A percentile compares a stretch with the other conserved stretches of the same genome.
These are phyloP conservation scores for Paraphysoderma sedebokerense DNA, from an alignment of 371 early-diverging fungal species.

Conservation along the genomic window DNA sequence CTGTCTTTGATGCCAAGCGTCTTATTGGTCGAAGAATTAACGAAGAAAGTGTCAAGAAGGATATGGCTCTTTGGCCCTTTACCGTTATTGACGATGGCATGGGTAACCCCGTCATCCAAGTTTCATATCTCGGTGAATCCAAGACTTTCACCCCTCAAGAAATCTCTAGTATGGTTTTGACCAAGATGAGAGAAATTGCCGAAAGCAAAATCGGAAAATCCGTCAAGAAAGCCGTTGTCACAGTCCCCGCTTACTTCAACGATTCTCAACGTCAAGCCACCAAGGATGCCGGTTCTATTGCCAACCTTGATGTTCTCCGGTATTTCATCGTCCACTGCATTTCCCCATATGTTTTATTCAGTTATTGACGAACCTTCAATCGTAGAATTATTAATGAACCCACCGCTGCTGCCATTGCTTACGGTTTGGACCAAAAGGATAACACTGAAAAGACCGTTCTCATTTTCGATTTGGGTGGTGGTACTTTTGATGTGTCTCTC, in stretches of 20 bases:
- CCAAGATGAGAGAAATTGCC: conserved; percentile 82
- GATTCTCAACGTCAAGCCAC: conserved; percentile 66
- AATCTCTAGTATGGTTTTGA: conserved; percentile 78
- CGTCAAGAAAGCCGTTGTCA: conserved; percentile 80
- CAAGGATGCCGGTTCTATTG: conserved; percentile 61
- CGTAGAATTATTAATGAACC: conserved; percentile 94
- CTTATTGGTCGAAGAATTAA: conserved; percentile 48
- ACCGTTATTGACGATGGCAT: conserved; percentile 32
- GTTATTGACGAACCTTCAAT: no score
- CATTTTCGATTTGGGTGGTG: conserved; percentile 33
- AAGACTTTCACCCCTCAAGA: conserved; percentile 77
- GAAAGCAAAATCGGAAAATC: conserved; percentile 67
- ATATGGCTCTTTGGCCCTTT: conserved; percentile 38
- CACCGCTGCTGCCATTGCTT: conserved; percentile 91
- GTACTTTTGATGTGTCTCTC: conserved; percentile 29
- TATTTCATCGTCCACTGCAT: no score
- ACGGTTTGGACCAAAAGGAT: conserved; percentile 69
- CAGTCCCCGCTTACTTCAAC: conserved; percentile 82
- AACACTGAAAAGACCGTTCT: conserved; percentile 13
- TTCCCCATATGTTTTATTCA: conserved; percentile 24
- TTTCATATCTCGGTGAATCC: conserved; percentile 45
- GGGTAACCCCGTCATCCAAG: conserved; percentile 28
- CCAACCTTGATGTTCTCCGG: conserved; percentile 63
- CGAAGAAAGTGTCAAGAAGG: conserved; percentile 33
- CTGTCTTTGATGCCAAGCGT: conserved; percentile 58